A percentile compares a stretch with the other conserved stretches of the same genome.
Evolutionary conservation across 2,329 filamentous ascomycete genomes (phyloP).

Genomic region (Hawksworthiomyces lignivorus): DNA sequence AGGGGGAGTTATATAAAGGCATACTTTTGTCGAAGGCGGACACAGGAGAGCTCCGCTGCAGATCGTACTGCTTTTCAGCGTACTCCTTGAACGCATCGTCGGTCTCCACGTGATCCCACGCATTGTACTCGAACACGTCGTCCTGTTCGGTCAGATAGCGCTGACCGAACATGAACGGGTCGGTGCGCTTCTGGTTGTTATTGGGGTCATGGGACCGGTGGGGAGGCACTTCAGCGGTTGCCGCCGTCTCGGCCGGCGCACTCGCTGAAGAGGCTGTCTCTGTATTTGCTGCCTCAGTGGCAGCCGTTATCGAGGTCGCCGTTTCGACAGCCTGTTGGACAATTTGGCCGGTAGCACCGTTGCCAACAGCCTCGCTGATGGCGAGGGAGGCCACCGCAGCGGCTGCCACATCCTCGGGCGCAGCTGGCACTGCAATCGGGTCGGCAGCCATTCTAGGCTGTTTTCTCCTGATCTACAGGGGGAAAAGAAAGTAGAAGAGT

Average conservation of each 20-base stretch:
- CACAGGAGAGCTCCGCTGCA: slow-evolving; percentile 79
- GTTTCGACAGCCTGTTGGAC: not conserved
- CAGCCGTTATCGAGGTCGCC: too few relatives aligned
- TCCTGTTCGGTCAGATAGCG: slow-evolving; percentile 76
- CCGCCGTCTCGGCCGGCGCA: not conserved
- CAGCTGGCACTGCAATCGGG: not conserved
- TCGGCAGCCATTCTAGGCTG: slow-evolving; percentile 12
- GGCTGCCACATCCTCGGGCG: slow-evolving; percentile 7
- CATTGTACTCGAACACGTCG: slow-evolving; percentile 94
- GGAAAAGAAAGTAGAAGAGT: slow-evolving; percentile 2
- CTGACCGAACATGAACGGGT: slow-evolving; percentile 94
- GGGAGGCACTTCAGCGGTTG: slow-evolving; percentile 32
- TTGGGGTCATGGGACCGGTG: slow-evolving; percentile 64
- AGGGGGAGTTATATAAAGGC: slow-evolving; percentile 21
- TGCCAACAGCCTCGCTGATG: slow-evolving; percentile 4
- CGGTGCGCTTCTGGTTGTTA: slow-evolving; percentile 74
- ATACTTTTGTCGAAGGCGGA: slow-evolving; percentile 85
- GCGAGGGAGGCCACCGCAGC: slow-evolving; percentile 11
- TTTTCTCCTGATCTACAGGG: too few relatives aligned
- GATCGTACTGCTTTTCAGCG: slow-evolving; percentile 73
- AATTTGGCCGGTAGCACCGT: not conserved
- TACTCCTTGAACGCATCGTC: slow-evolving; percentile 84
- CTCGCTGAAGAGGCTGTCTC: too few relatives aligned
- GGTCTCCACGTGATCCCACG: slow-evolving; percentile 96
- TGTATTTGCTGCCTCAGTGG: too few relatives aligned